phyloP scores from a whole-genome alignment of 169 alveolate genomes.

The Eimeria maxima region DNA sequence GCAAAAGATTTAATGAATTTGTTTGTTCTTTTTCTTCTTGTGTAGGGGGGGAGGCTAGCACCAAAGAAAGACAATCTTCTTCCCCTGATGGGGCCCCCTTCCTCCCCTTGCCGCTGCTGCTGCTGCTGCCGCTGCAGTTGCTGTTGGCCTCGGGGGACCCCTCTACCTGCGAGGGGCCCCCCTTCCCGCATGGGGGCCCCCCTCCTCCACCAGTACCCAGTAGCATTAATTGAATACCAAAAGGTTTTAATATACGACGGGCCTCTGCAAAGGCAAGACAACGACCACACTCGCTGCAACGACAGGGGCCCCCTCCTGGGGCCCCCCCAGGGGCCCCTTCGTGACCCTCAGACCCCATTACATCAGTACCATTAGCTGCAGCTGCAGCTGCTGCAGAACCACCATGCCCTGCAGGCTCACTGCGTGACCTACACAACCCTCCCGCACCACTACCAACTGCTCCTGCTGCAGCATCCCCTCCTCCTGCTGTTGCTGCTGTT shows the following conservation, averaged over 20 bases:
- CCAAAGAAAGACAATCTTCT: slow-evolving; percentile 10
- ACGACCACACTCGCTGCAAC: slow-evolving; percentile 48
- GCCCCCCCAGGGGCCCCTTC: slow-evolving; percentile 43
- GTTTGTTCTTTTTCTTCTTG: background rate
- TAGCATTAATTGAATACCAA: slow-evolving; percentile 3
- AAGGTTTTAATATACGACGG: slow-evolving; percentile 22
- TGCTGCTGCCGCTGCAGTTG: background rate
- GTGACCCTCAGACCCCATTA: background rate
- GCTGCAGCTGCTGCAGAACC: slow-evolving; percentile 1
- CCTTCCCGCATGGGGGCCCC: background rate
- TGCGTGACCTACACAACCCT: too few species aligned
- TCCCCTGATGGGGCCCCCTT: background rate
- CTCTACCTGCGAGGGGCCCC: slow-evolving; percentile 22
- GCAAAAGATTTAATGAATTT: background rate
- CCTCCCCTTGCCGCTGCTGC: background rate
- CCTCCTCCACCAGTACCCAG: background rate
- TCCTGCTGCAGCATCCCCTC: background rate
- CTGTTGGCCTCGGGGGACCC: background rate
- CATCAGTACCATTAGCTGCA: background rate
- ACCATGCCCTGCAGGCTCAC: too few species aligned
- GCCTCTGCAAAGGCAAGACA: slow-evolving; percentile 67
- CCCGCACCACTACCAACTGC: too few species aligned
- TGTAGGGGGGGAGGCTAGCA: background rate
- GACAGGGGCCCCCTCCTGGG: slow-evolving; percentile 4
- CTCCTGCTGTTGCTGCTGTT: background rate